Base-by-base conservation (phyloP, 345 rosid species). In the Balakata baccata region DNA sequence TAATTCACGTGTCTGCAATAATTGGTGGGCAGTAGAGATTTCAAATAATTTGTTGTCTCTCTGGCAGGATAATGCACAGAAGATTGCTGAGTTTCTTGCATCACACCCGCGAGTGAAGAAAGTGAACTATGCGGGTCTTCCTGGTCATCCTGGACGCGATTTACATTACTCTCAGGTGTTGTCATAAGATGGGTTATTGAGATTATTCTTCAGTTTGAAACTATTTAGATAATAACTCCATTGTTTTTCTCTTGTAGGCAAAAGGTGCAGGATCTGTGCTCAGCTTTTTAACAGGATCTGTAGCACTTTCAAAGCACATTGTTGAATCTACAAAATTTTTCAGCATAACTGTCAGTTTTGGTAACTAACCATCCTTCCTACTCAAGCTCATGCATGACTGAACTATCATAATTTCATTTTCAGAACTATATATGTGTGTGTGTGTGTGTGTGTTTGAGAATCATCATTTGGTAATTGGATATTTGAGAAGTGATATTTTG, bases 201-300 rank as follows among this genome's bases (percentile, higher is more conserved):
- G 41, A 11, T 62, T 6, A 12, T 67, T 0, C 18, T 29, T 20
- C 23, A 10, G 18, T 29, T 52, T 16, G 5, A 22, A 41, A 22
- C 38, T 22, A 52, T n/a, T 60, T 64, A 12, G 63, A 38, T 50
- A 69, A 47, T 5, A 60, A 6, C 14, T 60, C 25, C 11, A 7
- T 53, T 29, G 16, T 18, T 53, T 67, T 29, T 8, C 57, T 70
- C 34, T 79, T 81, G 79, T 85, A 95, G 99, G 93, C 98, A 61
- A 90, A 82, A 74, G 99, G 99, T 77, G 96, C 98, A 61, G 97
- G 99, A 47, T 91, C 98, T 10, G 97, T 95, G 80, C 86, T 95
- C 45, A 93, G 99, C 85, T 93, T 93, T 80, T 58, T 89, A 71
- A 93, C 99, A n/a, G 97, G 98, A 74, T 93, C 99, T 3, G 54